Evolutionary conservation across 495 filamentous ascomycete species (phyloP), one percentile per base, ranked within the genome.

Genomic region (Penicillium arizonense): DNA sequence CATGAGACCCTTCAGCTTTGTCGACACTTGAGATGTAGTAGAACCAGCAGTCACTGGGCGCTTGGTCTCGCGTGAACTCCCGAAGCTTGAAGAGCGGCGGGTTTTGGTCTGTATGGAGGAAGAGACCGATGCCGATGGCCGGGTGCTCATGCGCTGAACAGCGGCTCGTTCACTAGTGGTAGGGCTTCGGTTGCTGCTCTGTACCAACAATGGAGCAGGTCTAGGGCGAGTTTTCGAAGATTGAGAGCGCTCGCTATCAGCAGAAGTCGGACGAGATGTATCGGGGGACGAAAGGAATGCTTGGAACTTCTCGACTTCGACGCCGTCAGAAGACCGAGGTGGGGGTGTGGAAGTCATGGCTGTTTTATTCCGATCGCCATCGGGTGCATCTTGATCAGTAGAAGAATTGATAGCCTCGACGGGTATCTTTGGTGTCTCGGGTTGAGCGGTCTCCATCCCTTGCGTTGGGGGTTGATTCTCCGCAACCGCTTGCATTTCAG

Each of bases 21-120:
- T 70, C 4, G 81, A 81, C 12, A 76, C 67, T 51, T 77, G 76
- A 5, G 82, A 83, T 38, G 77, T 74, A 6, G 70, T 69, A 3
- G 82, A 83, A 35, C 74, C 69, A 30, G 82, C 72, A 24, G 82
- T 83, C 30, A 81, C 59, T 6, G 80, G 81, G 36, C 82, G 77
- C 51, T 71, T 77, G 21, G 24, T 43, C 30, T 77, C 75, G 30
- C 72, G 71, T 48, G 64, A 53, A 49, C 79, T 77, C 55, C 74
- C 74, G 39, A 75, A 75, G 66, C 79, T 73, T 45, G 66, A 63
- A 21, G 73, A 68, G 39, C 72, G 68, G 48, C 67, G 65, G 11
- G 72, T 47, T 44, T 64, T 68, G 14, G 59, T 47, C 24, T 68
- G 57, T n/a, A 53, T 47, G 0, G 69, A 53, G 12, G 74, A 65